Percentiles rank a stretch among this genome's conserved stretches.
phyloP scores from a whole-genome alignment of 805 yeast genomes.

The Spathaspora girioi region DNA sequence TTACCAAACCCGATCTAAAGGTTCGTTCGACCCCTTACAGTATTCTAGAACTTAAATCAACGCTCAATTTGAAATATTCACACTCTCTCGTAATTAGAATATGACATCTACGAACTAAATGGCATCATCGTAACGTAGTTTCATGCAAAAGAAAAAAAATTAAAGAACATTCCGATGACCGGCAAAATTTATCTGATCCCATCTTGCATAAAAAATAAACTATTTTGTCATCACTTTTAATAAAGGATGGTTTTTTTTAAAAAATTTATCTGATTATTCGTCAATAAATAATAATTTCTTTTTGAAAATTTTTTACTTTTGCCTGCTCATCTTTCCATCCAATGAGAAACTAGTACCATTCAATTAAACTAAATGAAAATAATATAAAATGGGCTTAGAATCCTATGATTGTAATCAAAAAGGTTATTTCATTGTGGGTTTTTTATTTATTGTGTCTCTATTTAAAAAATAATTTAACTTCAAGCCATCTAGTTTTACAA shows the following conservation, averaged over 20 bases:
- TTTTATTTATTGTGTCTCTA: background rate
- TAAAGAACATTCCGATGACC: background rate
- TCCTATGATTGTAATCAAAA: background rate
- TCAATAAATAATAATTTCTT: too few species aligned
- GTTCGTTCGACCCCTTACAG: too few species aligned
- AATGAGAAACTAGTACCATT: background rate
- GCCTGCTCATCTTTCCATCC: background rate
- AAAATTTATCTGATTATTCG: background rate
- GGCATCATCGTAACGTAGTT: too few species aligned
- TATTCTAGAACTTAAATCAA: too few species aligned
- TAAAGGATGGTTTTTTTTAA: too few species aligned
- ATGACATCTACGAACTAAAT: too few species aligned
- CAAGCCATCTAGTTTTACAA: background rate
- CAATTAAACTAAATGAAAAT: background rate
- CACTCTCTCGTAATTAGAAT: too few species aligned
- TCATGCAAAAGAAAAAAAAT: background rate
- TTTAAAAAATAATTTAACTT: background rate
- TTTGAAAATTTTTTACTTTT: too few species aligned
- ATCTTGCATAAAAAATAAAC: background rate
- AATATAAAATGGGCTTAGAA: constrained; percentile 1
- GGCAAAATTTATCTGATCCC: background rate
- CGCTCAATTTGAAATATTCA: too few species aligned
- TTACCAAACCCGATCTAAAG: too few species aligned
- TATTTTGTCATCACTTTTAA: background rate
- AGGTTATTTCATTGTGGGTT: background rate